Evolutionary conservation across 768 basidiomycete genomes (phyloP), one percentile per base, ranked within the genome.

Genomic region (Boletus edulis): DNA sequence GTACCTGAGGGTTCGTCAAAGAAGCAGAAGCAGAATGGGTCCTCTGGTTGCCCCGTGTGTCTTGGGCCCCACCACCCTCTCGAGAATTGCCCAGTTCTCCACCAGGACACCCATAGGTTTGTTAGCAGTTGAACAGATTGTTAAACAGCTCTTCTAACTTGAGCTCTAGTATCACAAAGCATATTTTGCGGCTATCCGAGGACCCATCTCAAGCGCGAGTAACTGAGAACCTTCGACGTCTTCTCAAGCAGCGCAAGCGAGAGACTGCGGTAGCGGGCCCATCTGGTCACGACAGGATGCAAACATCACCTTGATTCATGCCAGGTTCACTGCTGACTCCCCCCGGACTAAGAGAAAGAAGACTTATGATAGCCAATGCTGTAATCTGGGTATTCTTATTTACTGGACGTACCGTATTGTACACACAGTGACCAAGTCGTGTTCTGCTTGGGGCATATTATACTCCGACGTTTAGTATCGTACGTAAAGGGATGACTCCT

Each of bases 41-140:
- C 24, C 6, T 38, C 50, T 24, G 22, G 58, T 20, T 89, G 87
- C 57, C 63, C 69, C 4, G 71, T 87, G 39, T 89, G 88, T 41
- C 60, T 58, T 29, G 57, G 69, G 4, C 71, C 78, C 39, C 66
- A 70, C 39, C 85, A 86, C 66, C 55, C 74, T 20, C 57, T 81
- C 11, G 76, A 80, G 63, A 74, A 78, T 27, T 91, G 89, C 62
- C 80, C 85, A 15, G 62, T 81, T 22, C 76, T 86, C 3, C 56
- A 55, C 7, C 73, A 74, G 49, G 88, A 86, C 2, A 72, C 81
- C 1, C 69, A 73, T 52, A 85, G 81, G 87, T 87, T 58, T 43
- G 62, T 52, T n/a, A 37, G 50, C 54, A 39, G 29, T 39, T 29
- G 17, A 50, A 35, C 46, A 14, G 35, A 29, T 9, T 29, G 20